These are phyloP conservation scores for Trapa incisa DNA, from an alignment of 345 rosid species.

Conservation along the genomic window DNA sequence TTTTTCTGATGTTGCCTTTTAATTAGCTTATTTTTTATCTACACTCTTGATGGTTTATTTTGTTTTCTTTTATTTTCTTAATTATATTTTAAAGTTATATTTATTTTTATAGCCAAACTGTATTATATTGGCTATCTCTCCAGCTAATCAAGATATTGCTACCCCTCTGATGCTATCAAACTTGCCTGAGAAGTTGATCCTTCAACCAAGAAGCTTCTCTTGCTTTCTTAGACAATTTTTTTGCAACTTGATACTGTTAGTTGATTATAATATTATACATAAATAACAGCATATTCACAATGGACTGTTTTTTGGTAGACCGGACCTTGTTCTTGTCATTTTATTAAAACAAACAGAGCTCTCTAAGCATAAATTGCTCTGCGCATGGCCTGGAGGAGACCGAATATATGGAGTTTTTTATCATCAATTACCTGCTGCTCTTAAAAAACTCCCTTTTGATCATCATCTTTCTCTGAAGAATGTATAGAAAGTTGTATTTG, in stretches of 20 bases:
- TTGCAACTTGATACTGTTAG: background rate
- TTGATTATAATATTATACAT: background rate
- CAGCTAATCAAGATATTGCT: slow-evolving; percentile 99
- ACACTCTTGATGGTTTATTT: background rate
- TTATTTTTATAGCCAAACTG: slow-evolving; percentile 71
- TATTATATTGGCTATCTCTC: slow-evolving; percentile 96
- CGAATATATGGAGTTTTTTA: slow-evolving; percentile 95
- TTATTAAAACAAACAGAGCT: background rate
- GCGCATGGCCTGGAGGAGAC: slow-evolving; percentile 96
- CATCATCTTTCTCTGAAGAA: slow-evolving; percentile 85
- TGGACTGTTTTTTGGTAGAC: background rate
- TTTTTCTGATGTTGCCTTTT: background rate
- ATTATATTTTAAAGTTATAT: slow-evolving; percentile 7
- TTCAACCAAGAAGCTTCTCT: background rate
- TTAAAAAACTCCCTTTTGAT: slow-evolving; percentile 94
- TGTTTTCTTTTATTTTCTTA: background rate
- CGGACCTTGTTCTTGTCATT: background rate
- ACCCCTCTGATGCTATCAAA: slow-evolving; percentile 92
- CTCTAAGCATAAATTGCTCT: slow-evolving; percentile 13
- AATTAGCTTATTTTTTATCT: background rate
- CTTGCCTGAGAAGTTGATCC: slow-evolving; percentile 99
- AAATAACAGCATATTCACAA: background rate
- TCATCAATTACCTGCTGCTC: slow-evolving; percentile 93
- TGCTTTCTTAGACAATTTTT: background rate
- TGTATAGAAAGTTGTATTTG: slow-evolving; percentile 91